These are phyloP conservation scores for Ophiostoma sp. DNA, from an alignment of 2,329 filamentous ascomycete species.

Conservation along the genomic window DNA sequence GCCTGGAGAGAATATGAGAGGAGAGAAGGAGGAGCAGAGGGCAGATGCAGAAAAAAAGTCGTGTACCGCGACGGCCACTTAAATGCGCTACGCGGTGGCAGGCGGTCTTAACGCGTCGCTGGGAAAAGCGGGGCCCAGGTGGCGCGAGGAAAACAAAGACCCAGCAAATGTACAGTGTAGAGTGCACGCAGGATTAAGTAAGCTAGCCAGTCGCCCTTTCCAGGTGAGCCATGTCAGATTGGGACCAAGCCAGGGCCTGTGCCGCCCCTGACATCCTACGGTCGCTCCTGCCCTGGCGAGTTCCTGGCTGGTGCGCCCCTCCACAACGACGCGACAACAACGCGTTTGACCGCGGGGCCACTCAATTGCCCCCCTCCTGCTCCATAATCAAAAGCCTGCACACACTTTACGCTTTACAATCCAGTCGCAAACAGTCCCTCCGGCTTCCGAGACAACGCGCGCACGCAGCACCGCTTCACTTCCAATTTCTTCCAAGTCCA, in stretches of 20 bases:
- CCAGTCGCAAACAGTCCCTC: not conserved
- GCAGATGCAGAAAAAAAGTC: slow-evolving; percentile 26
- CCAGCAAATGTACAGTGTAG: not conserved
- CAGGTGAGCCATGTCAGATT: not conserved
- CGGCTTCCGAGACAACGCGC: slow-evolving; percentile 19
- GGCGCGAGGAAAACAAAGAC: slow-evolving; percentile 28
- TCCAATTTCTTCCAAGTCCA: not conserved
- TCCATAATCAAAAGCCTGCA: slow-evolving; percentile 14
- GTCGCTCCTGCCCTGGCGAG: not conserved
- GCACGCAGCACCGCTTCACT: not conserved
- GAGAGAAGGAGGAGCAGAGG: slow-evolving; percentile 17
- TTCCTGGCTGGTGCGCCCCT: not conserved
- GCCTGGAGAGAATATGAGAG: slow-evolving; percentile 13
- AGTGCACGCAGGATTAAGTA: slow-evolving; percentile 10
- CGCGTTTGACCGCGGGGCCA: slow-evolving; percentile 17
- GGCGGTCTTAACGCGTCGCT: slow-evolving; percentile 25
- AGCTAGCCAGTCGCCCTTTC: slow-evolving; percentile 12
- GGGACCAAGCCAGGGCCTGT: not conserved
- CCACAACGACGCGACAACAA: slow-evolving; percentile 24
- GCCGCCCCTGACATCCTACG: not conserved
- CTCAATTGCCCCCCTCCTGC: not conserved
- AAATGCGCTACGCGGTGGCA: slow-evolving; percentile 30
- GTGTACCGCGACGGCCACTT: slow-evolving; percentile 29
- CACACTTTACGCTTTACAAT: slow-evolving; percentile 22
- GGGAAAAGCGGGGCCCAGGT: slow-evolving; percentile 26